Evolutionary conservation across 257 asterid genomes (phyloP).

Genomic region (Solanum gandarillasii): DNA sequence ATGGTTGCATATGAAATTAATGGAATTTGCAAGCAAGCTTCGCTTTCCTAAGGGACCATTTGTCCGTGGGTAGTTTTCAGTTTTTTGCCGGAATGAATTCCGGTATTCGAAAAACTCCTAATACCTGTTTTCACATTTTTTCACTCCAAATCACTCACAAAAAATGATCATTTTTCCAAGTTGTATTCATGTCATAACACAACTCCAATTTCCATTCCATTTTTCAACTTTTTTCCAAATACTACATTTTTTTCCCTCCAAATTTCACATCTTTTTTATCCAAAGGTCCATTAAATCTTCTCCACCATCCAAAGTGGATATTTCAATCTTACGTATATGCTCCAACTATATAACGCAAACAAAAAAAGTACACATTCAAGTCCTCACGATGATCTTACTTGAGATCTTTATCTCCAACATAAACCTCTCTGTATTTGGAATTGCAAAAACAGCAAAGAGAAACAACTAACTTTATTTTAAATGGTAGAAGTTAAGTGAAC

Average conservation of each 20-base stretch:
- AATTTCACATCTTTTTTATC: too few species aligned
- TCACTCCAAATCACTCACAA: too few species aligned
- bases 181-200: too few species aligned
- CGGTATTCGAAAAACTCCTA: neutral
- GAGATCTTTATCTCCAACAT: neutral
- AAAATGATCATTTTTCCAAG: too few species aligned
- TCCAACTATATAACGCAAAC: neutral
- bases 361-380: neutral
- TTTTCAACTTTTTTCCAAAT: too few species aligned
- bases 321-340: neutral
- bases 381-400: neutral
- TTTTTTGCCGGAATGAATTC: neutral
- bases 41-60: neutral
- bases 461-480: neutral
- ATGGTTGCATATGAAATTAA: neutral
- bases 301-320: neutral
- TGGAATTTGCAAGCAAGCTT: neutral
- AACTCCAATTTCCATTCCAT: too few species aligned
- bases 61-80: neutral
- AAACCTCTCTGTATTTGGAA: neutral
- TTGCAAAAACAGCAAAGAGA: neutral
- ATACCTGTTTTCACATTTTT: too few species aligned
- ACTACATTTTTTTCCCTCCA: too few species aligned
- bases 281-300: neutral
- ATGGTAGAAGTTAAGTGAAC: neutral